A percentile compares a stretch with the other conserved stretches of the same genome.
Evolutionary conservation across 2,329 filamentous ascomycete genomes (phyloP).

Genomic region (Claviceps maximensis): DNA sequence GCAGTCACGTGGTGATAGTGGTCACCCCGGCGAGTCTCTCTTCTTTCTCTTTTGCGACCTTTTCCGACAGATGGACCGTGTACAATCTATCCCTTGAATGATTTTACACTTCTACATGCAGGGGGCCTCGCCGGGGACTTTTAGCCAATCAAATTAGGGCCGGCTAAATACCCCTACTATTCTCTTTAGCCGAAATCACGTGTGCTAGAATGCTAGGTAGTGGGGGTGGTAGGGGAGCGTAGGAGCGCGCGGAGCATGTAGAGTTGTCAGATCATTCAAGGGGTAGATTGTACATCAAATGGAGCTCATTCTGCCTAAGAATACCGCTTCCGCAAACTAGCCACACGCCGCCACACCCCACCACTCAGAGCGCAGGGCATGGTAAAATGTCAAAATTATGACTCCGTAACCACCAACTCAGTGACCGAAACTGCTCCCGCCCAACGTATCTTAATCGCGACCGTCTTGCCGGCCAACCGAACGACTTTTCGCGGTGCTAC

Average conservation of each 20-base stretch:
- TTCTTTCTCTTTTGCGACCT: neutral
- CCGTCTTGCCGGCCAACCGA: neutral
- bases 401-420: conserved; percentile 1
- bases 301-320: conserved; percentile 16
- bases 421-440: neutral
- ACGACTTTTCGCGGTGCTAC: neutral
- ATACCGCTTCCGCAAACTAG: conserved; percentile 17
- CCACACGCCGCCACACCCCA: conserved; percentile 25
- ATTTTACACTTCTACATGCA: no score
- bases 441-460: neutral
- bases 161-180: no score
- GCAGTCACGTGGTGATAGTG: conserved; percentile 23
- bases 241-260: no score
- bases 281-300: conserved; percentile 6
- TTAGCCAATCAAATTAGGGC: no score
- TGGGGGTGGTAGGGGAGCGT: no score
- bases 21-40: neutral
- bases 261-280: no score
- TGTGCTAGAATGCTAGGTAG: no score
- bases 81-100: no score
- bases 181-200: no score
- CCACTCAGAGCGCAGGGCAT: conserved; percentile 12
- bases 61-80: no score
- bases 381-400: conserved; percentile 29
- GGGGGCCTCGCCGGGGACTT: no score